Evolutionary conservation across 2,329 filamentous ascomycete genomes (phyloP), one percentile per base, ranked within the genome.

Genomic region (Sporothrix brasiliensis): DNA sequence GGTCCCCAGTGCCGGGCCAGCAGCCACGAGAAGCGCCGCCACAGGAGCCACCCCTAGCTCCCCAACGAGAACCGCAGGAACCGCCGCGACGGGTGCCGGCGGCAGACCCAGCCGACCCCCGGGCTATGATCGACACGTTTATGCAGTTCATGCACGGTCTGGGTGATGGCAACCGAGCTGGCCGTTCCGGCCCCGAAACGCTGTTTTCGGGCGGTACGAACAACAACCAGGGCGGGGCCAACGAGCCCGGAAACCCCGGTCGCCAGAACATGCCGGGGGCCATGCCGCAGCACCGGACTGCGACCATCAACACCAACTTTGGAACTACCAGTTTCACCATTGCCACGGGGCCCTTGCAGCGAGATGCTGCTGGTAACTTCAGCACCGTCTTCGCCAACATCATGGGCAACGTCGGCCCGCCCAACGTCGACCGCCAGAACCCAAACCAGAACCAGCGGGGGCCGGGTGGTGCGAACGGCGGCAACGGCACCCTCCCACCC

Each of bases 261-360:
- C 14, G 14, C 47, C 47, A 49, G 16, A 24, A n/a, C 21, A 47
- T 44, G 41, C 41, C 41, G 14, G 11, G 41, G 5, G 14, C 58
- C 21, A 27, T 39, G 4, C 61, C 24, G 21, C 68, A 49, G 53
- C 67, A 49, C 24, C 54, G 44, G 21, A 50, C 63, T 19, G 53
- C 63, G 21, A 68, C 56, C n/a, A 65, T 56, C 49, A 54, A 53
- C 14, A 47, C 50, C n/a, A 54, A 44, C 49, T 63, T 67, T 63
- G 81, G 82, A 9, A 79, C 81, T 16, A 81, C 84, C 3, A 85
- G 81, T 44, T 81, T 86, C 69, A 86, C 84, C 14, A 83, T 86
- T 68, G 81, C 82, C 47, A 81, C 81, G 27, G 80, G 78, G 19
- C 78, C 81, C 34, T 70, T 78, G 9, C 72, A 77, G 19, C 60